phyloP scores from a whole-genome alignment of 305 asterid species.

The Ajuga reptans region DNA sequence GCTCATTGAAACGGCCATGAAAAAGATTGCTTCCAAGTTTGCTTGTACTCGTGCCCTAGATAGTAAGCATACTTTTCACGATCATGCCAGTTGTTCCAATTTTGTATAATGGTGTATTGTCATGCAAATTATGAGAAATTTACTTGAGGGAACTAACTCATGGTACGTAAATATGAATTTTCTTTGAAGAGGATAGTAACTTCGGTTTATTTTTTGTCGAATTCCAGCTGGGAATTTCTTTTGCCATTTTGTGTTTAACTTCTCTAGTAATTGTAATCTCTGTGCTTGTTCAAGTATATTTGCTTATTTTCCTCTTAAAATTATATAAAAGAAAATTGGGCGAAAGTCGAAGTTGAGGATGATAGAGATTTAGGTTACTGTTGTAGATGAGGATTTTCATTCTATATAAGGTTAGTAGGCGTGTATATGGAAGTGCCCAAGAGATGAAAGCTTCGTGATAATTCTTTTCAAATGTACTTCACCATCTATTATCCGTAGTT shows the following conservation, averaged over 20 bases:
- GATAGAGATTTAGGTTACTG: background rate
- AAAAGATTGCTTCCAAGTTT: constrained; percentile 16
- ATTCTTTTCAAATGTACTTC: background rate
- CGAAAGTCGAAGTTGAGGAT: background rate
- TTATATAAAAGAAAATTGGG: background rate
- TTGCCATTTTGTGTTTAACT: background rate
- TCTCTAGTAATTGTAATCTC: background rate
- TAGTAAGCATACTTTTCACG: constrained; percentile 17
- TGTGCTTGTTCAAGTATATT: background rate
- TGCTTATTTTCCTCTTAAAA: constrained; percentile 6
- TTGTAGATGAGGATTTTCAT: background rate
- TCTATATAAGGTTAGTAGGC: too few relatives aligned
- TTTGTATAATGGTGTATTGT: background rate
- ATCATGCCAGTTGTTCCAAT: background rate
- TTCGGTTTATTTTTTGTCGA: background rate
- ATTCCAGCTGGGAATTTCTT: background rate
- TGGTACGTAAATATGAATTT: background rate
- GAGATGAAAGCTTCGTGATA: background rate
- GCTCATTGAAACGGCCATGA: constrained; percentile 19
- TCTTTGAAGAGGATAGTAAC: background rate
- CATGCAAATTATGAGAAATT: background rate
- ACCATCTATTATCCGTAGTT: background rate
- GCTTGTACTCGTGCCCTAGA: constrained; percentile 1
- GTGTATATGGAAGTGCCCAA: background rate
- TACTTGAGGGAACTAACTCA: background rate